Evolutionary conservation across 2,329 filamentous ascomycete species (phyloP).

Genomic region (Diplocarpon mali): DNA sequence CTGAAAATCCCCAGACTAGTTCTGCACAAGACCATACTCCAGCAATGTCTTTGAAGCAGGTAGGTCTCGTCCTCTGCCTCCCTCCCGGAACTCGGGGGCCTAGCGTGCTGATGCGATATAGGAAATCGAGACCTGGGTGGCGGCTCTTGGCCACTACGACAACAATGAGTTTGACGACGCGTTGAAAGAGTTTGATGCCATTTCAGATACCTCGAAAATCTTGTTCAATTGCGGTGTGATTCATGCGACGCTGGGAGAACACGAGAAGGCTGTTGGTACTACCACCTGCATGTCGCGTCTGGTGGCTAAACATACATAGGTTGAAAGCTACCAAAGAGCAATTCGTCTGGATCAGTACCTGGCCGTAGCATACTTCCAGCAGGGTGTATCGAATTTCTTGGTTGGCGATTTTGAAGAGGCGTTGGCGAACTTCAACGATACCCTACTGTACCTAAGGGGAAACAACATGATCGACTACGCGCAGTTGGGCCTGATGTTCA

Average conservation of each 20-base stretch:
- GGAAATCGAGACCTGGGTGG: conserved; percentile 99
- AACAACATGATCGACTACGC: conserved; percentile 98
- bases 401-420: conserved; percentile 96
- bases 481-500: conserved; percentile 89
- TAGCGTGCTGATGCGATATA: conserved; percentile 16
- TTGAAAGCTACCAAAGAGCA: conserved; percentile 89
- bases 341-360: conserved; percentile 88
- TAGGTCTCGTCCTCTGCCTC: conserved; percentile 21
- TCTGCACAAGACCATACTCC: conserved; percentile 5
- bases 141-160: conserved; percentile 83
- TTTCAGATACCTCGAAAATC: conserved; percentile 94
- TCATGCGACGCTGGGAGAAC: conserved; percentile 89
- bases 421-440: conserved; percentile 97
- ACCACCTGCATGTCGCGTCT: background rate
- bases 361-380: conserved; percentile 95
- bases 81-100: conserved; percentile 3
- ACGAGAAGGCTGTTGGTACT: conserved; percentile 77
- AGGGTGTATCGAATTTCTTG: conserved; percentile 95
- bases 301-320: conserved; percentile 40
- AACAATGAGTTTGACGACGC: conserved; percentile 95
- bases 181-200: conserved; percentile 70
- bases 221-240: conserved; percentile 98
- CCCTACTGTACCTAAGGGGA: conserved; percentile 82
- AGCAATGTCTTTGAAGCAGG: conserved; percentile 34
- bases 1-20: conserved; percentile 3